Conservation (phyloP, 2,329 filamentous ascomycete species). For the Emmonsia crescens region DNA sequence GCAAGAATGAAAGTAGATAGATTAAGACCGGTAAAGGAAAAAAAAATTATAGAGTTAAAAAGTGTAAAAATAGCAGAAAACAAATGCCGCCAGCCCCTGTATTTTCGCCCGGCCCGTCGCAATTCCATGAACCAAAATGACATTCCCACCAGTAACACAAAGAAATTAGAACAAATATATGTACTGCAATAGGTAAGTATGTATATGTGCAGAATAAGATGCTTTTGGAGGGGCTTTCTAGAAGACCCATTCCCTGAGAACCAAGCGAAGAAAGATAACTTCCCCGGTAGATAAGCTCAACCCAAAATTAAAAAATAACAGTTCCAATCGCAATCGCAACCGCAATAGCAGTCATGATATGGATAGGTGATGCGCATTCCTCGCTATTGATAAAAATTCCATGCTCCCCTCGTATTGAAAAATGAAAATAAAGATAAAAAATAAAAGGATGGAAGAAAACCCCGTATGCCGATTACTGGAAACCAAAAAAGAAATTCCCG, state of each 20-base stretch:
- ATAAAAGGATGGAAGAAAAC: neutral
- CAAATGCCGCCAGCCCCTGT: neutral
- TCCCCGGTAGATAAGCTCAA: neutral
- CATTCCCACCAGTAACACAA: neutral
- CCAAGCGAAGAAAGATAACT: neutral
- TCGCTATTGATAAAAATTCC: neutral
- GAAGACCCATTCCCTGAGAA: neutral
- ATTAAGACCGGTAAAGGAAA: neutral
- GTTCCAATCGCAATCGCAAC: neutral
- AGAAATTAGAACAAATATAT: neutral
- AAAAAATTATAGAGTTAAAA: neutral
- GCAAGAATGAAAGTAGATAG: neutral
- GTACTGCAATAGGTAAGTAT: neutral
- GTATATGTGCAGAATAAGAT: neutral
- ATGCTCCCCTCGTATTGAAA: neutral
- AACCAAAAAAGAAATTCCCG: neutral
- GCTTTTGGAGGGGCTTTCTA: neutral
- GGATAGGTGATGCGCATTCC: neutral
- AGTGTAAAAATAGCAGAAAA: neutral
- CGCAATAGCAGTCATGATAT: neutral
- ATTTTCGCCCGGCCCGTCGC: neutral
- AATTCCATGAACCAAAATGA: neutral
- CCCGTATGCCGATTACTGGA: neutral
- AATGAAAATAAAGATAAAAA: neutral
- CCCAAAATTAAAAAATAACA: neutral